Conservation (phyloP, 345 rosid genomes). For the Turnera subulata region DNA sequence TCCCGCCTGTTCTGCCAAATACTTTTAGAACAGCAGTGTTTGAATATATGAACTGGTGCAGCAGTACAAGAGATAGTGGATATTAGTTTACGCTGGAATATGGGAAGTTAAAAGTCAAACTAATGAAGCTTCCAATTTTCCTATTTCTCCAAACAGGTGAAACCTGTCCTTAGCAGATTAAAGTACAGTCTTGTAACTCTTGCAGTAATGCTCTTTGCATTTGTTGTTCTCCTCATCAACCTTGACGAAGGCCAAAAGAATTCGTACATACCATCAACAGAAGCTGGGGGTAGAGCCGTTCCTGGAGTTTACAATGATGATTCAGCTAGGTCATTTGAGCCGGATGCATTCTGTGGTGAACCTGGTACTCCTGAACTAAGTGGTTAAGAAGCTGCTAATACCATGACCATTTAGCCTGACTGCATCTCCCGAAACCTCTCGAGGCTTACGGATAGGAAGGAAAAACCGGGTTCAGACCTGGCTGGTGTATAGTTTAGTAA, state of each 20-base stretch:
- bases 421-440: no score
- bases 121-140: background rate
- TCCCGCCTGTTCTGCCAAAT: background rate
- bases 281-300: constrained; percentile 41
- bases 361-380: constrained; percentile 37
- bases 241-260: constrained; percentile 38
- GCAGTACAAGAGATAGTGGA: no score
- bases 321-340: constrained; percentile 78
- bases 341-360: constrained; percentile 83
- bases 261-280: constrained; percentile 25
- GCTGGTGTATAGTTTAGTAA: no score
- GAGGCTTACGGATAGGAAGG: no score
- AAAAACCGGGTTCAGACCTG: no score
- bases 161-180: constrained; percentile 71
- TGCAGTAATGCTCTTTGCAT: constrained; percentile 48
- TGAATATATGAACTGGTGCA: no score
- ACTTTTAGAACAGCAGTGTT: background rate
- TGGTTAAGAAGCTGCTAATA: no score
- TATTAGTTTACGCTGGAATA: no score
- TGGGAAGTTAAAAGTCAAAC: background rate
- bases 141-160: constrained; percentile 45
- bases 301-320: constrained; percentile 77
- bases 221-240: constrained; percentile 47
- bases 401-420: no score
- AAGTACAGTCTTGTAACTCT: constrained; percentile 73